These are phyloP conservation scores for Casaregolazyma lundiana DNA, from an alignment of 1,139 yeast species.

Conservation along the genomic window DNA sequence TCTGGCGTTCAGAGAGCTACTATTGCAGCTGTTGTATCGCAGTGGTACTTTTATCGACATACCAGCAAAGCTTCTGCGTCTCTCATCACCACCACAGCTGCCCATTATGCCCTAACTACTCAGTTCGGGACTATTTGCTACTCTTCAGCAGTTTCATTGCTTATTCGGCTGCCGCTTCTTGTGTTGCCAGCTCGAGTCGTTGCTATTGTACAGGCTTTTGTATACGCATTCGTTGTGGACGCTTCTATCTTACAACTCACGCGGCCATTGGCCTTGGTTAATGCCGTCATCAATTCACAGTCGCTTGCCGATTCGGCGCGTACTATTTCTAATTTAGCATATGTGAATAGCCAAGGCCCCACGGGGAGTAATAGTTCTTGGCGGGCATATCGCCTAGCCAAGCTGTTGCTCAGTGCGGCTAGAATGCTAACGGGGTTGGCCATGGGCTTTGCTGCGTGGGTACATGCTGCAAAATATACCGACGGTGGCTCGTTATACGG, in stretches of 20 bases:
- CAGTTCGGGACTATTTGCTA: conserved; percentile 39
- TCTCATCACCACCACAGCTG: conserved; percentile 25
- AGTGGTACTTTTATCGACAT: conserved; percentile 38
- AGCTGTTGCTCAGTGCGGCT: conserved; percentile 37
- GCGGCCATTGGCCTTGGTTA: conserved; percentile 37
- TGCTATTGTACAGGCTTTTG: conserved; percentile 24
- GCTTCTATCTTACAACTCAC: conserved; percentile 31
- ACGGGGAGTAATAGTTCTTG: no score
- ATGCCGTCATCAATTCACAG: conserved; percentile 35
- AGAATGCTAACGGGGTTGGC: conserved; percentile 35
- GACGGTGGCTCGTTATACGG: conserved; percentile 37
- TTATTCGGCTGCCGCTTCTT: conserved; percentile 35
- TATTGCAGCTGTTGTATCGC: conserved; percentile 35
- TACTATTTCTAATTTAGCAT: conserved; percentile 18
- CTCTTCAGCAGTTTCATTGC: conserved; percentile 31
- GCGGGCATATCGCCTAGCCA: conserved; percentile 36
- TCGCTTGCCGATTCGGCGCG: conserved; percentile 32
- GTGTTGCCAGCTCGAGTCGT: conserved; percentile 33
- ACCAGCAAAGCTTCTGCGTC: conserved; percentile 22
- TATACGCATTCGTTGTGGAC: conserved; percentile 28
- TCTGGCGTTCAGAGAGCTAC: conserved; percentile 37
- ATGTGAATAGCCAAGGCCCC: conserved; percentile 1
- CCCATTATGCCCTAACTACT: conserved; percentile 28
- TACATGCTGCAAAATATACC: conserved; percentile 34
- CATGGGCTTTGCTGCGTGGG: conserved; percentile 40